phyloP scores from a whole-genome alignment of 106 monocot genomes.

The Ottelia alismoides region DNA sequence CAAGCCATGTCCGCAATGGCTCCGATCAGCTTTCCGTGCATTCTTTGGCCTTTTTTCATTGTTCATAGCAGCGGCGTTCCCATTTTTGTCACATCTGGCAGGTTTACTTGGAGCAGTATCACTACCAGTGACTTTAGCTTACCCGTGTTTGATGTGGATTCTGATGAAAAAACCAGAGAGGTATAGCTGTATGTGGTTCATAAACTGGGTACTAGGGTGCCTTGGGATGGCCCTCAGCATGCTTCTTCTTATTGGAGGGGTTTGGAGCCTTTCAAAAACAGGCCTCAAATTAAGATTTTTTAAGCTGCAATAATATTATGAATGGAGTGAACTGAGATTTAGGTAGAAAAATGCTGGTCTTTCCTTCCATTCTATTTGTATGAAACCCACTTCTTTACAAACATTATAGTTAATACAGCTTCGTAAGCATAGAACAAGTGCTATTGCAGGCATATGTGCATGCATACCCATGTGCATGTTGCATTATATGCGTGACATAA shows the following conservation, averaged over 20 bases:
- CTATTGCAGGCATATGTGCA: no score
- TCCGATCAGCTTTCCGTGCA: slow-evolving; percentile 38
- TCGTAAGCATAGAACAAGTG: no score
- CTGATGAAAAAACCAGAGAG: slow-evolving; percentile 49
- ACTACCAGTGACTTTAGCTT: slow-evolving; percentile 71
- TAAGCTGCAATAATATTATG: slow-evolving; percentile 40
- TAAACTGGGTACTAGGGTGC: slow-evolving; percentile 51
- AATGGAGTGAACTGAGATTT: no score
- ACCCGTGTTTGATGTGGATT: slow-evolving; percentile 93
- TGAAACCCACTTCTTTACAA: no score
- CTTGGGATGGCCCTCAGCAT: slow-evolving; percentile 62
- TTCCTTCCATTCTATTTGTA: no score
- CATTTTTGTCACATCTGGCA: slow-evolving; percentile 59
- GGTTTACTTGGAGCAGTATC: slow-evolving; percentile 69
- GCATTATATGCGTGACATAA: no score
- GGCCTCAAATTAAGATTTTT: slow-evolving; percentile 68
- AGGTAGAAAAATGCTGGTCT: no score
- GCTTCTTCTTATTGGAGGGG: slow-evolving; percentile 35
- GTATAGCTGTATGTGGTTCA: slow-evolving; percentile 40
- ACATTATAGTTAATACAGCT: no score
- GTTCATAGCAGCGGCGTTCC: slow-evolving; percentile 65
- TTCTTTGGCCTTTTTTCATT: slow-evolving; percentile 43
- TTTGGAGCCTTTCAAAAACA: slow-evolving; percentile 44
- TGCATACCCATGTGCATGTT: no score
- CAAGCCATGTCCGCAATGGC: slow-evolving; percentile 68